Percentiles rank a stretch among this genome's conserved stretches.
Conservation (phyloP, 2,329 filamentous ascomycete genomes). For the Fusarium hostae region DNA sequence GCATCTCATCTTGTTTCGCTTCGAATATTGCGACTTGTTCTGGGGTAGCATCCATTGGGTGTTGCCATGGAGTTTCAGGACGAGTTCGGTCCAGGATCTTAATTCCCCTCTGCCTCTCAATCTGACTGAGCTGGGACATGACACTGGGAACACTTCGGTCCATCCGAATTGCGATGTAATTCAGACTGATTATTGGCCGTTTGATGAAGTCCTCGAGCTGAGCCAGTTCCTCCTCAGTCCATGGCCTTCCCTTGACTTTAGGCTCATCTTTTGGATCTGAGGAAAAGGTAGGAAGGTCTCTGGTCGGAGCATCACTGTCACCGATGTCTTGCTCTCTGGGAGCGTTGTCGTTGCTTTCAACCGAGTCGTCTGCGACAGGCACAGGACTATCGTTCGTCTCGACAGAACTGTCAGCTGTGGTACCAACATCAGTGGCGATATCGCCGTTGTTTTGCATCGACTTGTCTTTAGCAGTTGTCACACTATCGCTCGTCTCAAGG, state of each 20-base stretch:
- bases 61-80: neutral
- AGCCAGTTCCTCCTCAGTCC: neutral
- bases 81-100: neutral
- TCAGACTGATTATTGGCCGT: no score
- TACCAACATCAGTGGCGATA: no score
- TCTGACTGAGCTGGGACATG: neutral
- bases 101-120: neutral
- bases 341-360: neutral
- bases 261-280: neutral
- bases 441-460: no score
- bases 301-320: neutral
- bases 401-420: no score
- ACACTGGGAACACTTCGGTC: neutral
- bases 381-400: neutral
- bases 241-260: neutral
- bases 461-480: no score
- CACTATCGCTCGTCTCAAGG: no score
- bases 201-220: neutral
- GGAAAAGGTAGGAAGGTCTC: neutral
- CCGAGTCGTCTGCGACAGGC: neutral
- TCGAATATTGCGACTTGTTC: neutral
- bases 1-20: neutral
- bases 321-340: neutral
- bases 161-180: neutral
- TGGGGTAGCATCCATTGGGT: neutral